Conservation (phyloP, 1,139 yeast genomes). For the Scheffersomyces segobiensis region DNA sequence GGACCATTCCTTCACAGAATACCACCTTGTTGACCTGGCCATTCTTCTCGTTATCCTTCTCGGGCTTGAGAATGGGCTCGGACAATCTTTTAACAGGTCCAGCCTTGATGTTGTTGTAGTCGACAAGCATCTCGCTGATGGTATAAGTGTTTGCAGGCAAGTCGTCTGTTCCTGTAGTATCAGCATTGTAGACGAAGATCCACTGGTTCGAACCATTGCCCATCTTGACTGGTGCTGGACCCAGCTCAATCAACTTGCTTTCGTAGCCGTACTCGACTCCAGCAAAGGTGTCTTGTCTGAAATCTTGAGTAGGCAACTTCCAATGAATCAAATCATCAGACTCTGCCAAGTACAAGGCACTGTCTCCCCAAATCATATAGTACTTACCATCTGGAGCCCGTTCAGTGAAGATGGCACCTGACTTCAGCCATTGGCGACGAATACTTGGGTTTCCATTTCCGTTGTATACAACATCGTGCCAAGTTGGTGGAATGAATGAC, state of each 20-base stretch:
- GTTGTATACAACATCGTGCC: constrained; percentile 36
- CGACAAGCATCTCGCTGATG: constrained; percentile 44
- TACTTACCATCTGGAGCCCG: constrained; percentile 33
- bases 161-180: constrained; percentile 39
- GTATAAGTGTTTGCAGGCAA: constrained; percentile 34
- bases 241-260: constrained; percentile 42
- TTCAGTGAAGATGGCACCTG: constrained; percentile 45
- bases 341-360: constrained; percentile 39
- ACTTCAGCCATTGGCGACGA: constrained; percentile 43
- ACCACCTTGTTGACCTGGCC: constrained; percentile 49
- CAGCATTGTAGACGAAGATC: constrained; percentile 42
- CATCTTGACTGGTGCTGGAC: constrained; percentile 45
- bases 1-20: constrained; percentile 48
- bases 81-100: constrained; percentile 45
- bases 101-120: constrained; percentile 34
- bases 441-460: constrained; percentile 25
- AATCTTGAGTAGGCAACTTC: constrained; percentile 25
- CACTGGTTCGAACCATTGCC: constrained; percentile 33
- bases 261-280: constrained; percentile 34
- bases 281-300: constrained; percentile 27
- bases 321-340: constrained; percentile 38
- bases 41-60: constrained; percentile 33
- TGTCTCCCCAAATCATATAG: constrained; percentile 51
- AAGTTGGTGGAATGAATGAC: constrained; percentile 32
- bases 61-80: constrained; percentile 38